These are phyloP conservation scores for Orbilia brochopaga DNA, from an alignment of 2,329 filamentous ascomycete species.

Conservation along the genomic window DNA sequence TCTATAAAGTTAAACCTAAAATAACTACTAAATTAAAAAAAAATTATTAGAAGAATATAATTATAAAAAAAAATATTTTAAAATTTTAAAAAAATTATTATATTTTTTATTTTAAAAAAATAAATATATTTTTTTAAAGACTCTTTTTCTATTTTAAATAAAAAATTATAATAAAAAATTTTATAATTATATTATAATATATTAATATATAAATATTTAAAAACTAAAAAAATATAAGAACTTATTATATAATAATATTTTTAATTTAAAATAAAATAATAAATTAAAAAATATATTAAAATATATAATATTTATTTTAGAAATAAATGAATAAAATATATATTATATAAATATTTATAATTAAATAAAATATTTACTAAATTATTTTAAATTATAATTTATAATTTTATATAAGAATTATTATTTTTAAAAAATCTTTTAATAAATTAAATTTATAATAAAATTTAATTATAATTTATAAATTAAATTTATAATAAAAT, in stretches of 20 bases:
- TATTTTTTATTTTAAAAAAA: not conserved
- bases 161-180: not conserved
- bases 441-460: not conserved
- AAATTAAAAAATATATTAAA: not conserved
- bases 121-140: not conserved
- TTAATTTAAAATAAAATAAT: not conserved
- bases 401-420: too few relatives aligned
- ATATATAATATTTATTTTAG: not conserved
- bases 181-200: not conserved
- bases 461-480: too few relatives aligned
- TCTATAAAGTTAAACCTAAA: not conserved
- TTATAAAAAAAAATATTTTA: not conserved
- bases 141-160: not conserved
- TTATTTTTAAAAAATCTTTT: slow-evolving; percentile 9
- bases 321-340: not conserved
- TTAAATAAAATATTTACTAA: not conserved
- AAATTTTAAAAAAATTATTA: not conserved
- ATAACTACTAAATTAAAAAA: not conserved
- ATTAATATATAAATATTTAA: not conserved
- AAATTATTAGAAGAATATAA: not conserved
- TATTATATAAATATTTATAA: not conserved
- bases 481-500: slow-evolving; percentile 7
- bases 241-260: not conserved
- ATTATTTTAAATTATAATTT: slow-evolving; percentile 5
- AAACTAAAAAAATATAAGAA: not conserved